These are phyloP conservation scores for Mortierella hygrophila DNA, from an alignment of 192 early-diverging fungal species.

Conservation along the genomic window DNA sequence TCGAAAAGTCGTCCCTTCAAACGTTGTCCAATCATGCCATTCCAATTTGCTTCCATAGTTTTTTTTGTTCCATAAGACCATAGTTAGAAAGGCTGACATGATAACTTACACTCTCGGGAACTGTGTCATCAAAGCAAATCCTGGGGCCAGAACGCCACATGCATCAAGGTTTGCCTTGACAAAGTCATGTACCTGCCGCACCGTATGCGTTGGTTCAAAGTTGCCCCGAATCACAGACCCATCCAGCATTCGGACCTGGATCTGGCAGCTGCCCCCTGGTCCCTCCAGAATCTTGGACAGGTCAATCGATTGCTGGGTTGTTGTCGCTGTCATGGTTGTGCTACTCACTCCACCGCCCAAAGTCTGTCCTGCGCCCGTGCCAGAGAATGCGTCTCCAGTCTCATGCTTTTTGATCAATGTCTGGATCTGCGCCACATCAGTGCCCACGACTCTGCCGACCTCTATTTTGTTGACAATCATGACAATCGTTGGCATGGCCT, in stretches of 20 bases:
- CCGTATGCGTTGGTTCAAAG: slow-evolving; percentile 41
- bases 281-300: slow-evolving; percentile 21
- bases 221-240: slow-evolving; percentile 37
- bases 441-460: slow-evolving; percentile 40
- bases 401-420: slow-evolving; percentile 43
- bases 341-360: slow-evolving; percentile 17
- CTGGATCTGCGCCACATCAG: slow-evolving; percentile 32
- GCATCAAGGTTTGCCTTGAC: slow-evolving; percentile 41
- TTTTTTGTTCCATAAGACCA: background rate
- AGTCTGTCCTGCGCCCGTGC: slow-evolving; percentile 27
- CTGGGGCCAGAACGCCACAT: slow-evolving; percentile 9
- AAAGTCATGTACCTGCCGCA: slow-evolving; percentile 45
- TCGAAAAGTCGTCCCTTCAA: background rate
- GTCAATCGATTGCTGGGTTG: background rate
- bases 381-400: slow-evolving; percentile 32
- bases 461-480: slow-evolving; percentile 34
- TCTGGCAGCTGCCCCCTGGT: slow-evolving; percentile 50
- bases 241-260: slow-evolving; percentile 42
- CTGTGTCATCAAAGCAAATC: slow-evolving; percentile 42
- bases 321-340: background rate
- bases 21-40: background rate
- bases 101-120: slow-evolving; percentile 41
- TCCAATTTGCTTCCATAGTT: background rate
- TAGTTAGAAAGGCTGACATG: background rate
- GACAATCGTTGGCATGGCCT: slow-evolving; percentile 50